A percentile compares a stretch with the other conserved stretches of the same genome.
Evolutionary conservation across 768 basidiomycete species (phyloP).

Genomic region (Rickenella mellea): DNA sequence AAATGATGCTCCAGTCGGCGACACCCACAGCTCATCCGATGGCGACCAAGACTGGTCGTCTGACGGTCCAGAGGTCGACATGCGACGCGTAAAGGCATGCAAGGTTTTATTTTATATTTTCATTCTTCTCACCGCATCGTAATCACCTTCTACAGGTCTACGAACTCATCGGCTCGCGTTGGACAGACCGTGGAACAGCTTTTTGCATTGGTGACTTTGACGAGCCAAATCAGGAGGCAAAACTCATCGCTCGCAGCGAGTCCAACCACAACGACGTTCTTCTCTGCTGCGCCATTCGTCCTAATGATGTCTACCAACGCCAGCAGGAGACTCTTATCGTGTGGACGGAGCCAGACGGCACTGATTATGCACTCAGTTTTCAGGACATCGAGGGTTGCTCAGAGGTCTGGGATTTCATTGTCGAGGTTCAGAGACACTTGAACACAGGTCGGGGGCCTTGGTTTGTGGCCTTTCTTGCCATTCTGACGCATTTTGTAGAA

Average conservation of each 20-base stretch:
- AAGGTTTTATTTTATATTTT: neutral
- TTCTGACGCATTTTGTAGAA: neutral
- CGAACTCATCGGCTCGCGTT: conserved; percentile 81
- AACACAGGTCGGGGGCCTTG: conserved; percentile 44
- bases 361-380: conserved; percentile 94
- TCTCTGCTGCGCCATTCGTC: conserved; percentile 71
- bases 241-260: conserved; percentile 79
- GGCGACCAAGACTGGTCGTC: conserved; percentile 7
- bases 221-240: conserved; percentile 65
- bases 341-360: conserved; percentile 93
- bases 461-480: neutral
- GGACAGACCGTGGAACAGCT: conserved; percentile 96
- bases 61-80: conserved; percentile 7
- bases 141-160: conserved; percentile 57
- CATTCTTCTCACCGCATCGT: neutral
- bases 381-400: conserved; percentile 92
- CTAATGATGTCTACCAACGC: conserved; percentile 77
- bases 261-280: conserved; percentile 62
- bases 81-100: conserved; percentile 9
- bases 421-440: conserved; percentile 84
- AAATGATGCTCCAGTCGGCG: conserved; percentile 5
- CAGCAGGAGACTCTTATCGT: conserved; percentile 97
- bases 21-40: conserved; percentile 3
- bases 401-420: conserved; percentile 96
- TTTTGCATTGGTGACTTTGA: conserved; percentile 88